A percentile compares a stretch with the other conserved stretches of the same genome.
phyloP scores from a whole-genome alignment of 2,329 filamentous ascomycete genomes.

The Microcyclospora tardicrescens region DNA sequence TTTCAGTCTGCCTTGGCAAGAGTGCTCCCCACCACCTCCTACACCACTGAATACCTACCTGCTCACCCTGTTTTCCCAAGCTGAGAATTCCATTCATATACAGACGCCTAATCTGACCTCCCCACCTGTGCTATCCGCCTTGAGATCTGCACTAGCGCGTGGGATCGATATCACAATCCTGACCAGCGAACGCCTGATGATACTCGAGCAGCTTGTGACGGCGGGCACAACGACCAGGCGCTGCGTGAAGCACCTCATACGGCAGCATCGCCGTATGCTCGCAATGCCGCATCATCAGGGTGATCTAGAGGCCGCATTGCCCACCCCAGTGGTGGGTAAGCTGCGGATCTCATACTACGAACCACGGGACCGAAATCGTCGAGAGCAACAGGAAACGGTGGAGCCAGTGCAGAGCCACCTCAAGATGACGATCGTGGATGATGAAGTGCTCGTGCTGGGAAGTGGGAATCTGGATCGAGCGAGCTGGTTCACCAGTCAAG shows the following conservation, averaged over 20 bases:
- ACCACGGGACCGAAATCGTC: conserved; percentile 20
- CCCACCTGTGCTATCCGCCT: conserved; percentile 46
- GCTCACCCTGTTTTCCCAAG: conserved; percentile 46
- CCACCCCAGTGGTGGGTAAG: conserved; percentile 28
- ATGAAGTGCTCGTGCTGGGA: conserved; percentile 53
- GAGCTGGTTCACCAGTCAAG: conserved; percentile 78
- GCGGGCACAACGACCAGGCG: conserved; percentile 59
- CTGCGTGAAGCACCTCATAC: conserved; percentile 48
- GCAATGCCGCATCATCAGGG: conserved; percentile 4
- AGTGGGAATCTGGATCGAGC: conserved; percentile 77
- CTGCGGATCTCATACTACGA: conserved; percentile 49
- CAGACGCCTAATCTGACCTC: conserved; percentile 71
- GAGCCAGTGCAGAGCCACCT: conserved; percentile 62
- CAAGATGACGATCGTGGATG: conserved; percentile 64
- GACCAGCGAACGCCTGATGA: conserved; percentile 23
- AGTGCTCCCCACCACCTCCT: conserved; percentile 37
- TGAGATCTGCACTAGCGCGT: conserved; percentile 48
- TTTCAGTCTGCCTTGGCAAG: conserved; percentile 45
- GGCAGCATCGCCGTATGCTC: conserved; percentile 33
- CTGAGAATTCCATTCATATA: conserved; percentile 49
- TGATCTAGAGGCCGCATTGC: conserved; percentile 32
- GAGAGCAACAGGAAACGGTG: not conserved
- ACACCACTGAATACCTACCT: conserved; percentile 58
- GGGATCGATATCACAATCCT: conserved; percentile 49
- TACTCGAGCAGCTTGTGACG: conserved; percentile 68